A percentile compares a stretch with the other conserved stretches of the same genome.
Conservation (phyloP, 345 rosid species). For the Camelina laxa region DNA sequence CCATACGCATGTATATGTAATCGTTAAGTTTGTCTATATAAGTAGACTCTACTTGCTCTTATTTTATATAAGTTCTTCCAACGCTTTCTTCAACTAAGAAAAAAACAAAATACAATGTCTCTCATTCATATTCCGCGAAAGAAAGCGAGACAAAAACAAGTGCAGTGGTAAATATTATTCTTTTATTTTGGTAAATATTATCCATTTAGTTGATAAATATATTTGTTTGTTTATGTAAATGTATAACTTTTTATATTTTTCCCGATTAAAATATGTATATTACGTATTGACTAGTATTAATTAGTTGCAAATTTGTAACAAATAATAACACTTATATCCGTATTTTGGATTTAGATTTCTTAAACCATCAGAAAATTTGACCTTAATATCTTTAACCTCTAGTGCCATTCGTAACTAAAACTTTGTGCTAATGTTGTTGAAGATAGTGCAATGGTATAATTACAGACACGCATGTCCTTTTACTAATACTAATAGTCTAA, state of each 20-base stretch:
- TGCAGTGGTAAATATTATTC: background rate
- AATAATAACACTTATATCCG: background rate
- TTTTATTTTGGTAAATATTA: constrained; percentile 1
- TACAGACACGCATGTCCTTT: too few species aligned
- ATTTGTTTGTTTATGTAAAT: background rate
- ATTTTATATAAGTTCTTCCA: constrained; percentile 22
- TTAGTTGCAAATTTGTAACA: background rate
- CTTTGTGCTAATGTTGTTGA: background rate
- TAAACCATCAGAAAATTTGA: background rate
- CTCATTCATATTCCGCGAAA: constrained; percentile 11
- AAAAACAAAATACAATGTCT: background rate
- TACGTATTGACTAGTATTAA: too few species aligned
- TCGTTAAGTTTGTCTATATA: constrained; percentile 28
- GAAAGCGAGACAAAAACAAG: constrained; percentile 20
- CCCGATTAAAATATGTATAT: too few species aligned
- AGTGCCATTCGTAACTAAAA: background rate
- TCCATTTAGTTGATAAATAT: background rate
- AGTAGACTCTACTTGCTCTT: constrained; percentile 20
- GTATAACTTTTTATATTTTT: constrained; percentile 6
- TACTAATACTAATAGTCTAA: too few species aligned
- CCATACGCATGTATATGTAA: constrained; percentile 17
- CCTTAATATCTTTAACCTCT: background rate
- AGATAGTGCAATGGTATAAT: too few species aligned
- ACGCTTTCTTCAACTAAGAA: background rate
- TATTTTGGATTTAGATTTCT: background rate